Percentiles rank a stretch among this genome's conserved stretches.
Evolutionary conservation across 345 rosid species (phyloP).

Genomic region (Bruguiera sexangula): DNA sequence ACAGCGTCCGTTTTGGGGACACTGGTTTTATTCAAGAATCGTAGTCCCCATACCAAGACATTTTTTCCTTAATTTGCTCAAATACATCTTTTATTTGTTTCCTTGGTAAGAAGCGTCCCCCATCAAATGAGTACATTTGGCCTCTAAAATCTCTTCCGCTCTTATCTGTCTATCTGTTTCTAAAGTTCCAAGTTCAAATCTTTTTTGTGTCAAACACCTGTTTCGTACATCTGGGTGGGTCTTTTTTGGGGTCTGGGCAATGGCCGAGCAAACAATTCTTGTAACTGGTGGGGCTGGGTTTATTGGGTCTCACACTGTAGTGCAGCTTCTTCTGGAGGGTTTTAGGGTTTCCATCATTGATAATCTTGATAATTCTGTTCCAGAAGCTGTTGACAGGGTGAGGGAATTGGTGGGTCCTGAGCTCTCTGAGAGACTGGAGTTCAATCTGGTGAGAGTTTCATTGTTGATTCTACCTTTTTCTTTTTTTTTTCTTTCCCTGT

Average conservation of each 20-base stretch:
- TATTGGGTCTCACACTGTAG: slow-evolving; percentile 85
- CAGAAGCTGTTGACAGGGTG: slow-evolving; percentile 78
- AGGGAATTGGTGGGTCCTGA: slow-evolving; percentile 72
- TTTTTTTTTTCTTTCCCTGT: neutral
- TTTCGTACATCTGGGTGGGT: neutral
- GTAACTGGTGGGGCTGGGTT: slow-evolving; percentile 99
- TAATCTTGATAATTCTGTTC: slow-evolving; percentile 74
- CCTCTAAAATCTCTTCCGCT: neutral
- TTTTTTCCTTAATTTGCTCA: slow-evolving; percentile 36
- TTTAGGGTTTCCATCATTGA: slow-evolving; percentile 79
- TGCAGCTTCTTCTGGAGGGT: slow-evolving; percentile 77
- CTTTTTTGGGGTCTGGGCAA: neutral
- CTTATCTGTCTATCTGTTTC: too few relatives aligned
- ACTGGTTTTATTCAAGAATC: slow-evolving; percentile 26
- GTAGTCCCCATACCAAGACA: neutral
- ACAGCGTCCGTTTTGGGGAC: too few relatives aligned
- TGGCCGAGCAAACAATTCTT: slow-evolving; percentile 49
- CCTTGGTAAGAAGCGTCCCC: neutral
- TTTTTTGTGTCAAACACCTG: too few relatives aligned
- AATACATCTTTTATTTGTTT: neutral
- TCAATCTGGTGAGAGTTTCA: slow-evolving; percentile 51
- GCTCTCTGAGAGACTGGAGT: slow-evolving; percentile 70
- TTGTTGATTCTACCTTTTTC: slow-evolving; percentile 2
- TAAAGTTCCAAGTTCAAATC: too few relatives aligned
- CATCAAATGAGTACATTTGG: neutral